A percentile compares a stretch with the other conserved stretches of the same genome.
Conservation (phyloP, 2,329 filamentous ascomycete genomes). For the Fusarium palustre region DNA sequence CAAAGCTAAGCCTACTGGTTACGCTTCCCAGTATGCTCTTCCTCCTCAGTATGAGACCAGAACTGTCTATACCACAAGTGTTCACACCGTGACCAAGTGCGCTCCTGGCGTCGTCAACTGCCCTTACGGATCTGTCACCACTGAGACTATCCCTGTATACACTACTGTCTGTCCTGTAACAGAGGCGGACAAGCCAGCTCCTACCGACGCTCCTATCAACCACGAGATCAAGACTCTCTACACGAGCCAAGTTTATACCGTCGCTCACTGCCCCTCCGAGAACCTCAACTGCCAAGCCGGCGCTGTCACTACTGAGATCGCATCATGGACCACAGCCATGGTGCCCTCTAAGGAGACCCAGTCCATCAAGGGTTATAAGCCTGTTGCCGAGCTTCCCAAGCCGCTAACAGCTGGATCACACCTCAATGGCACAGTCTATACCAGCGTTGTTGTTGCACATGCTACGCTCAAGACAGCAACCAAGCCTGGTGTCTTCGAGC, state of each 20-base stretch:
- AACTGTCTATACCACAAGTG: slow-evolving; percentile 65
- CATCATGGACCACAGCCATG: slow-evolving; percentile 37
- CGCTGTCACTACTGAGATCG: slow-evolving; percentile 50
- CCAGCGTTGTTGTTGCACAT: slow-evolving; percentile 28
- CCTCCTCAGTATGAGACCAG: slow-evolving; percentile 42
- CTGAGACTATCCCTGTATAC: slow-evolving; percentile 45
- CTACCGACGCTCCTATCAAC: slow-evolving; percentile 28
- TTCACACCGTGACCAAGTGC: slow-evolving; percentile 67
- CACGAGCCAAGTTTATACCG: slow-evolving; percentile 64
- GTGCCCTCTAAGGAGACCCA: slow-evolving; percentile 35
- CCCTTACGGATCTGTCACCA: slow-evolving; percentile 51
- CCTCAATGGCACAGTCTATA: slow-evolving; percentile 27
- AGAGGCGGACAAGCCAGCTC: slow-evolving; percentile 21
- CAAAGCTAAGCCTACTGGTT: slow-evolving; percentile 34
- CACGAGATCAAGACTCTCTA: slow-evolving; percentile 58
- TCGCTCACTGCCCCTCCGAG: slow-evolving; percentile 65
- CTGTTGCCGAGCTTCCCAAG: slow-evolving; percentile 27
- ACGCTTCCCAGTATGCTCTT: slow-evolving; percentile 23
- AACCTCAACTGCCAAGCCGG: slow-evolving; percentile 62
- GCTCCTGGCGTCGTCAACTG: slow-evolving; percentile 64
- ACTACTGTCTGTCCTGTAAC: slow-evolving; percentile 33
- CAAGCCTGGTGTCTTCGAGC: slow-evolving; percentile 36
- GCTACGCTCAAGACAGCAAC: slow-evolving; percentile 33
- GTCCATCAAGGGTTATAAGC: slow-evolving; percentile 24
- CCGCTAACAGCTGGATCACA: slow-evolving; percentile 15